Percentiles rank a stretch among this genome's conserved stretches.
Conservation (phyloP, 2,329 filamentous ascomycete species). For the Epichloe elymi region DNA sequence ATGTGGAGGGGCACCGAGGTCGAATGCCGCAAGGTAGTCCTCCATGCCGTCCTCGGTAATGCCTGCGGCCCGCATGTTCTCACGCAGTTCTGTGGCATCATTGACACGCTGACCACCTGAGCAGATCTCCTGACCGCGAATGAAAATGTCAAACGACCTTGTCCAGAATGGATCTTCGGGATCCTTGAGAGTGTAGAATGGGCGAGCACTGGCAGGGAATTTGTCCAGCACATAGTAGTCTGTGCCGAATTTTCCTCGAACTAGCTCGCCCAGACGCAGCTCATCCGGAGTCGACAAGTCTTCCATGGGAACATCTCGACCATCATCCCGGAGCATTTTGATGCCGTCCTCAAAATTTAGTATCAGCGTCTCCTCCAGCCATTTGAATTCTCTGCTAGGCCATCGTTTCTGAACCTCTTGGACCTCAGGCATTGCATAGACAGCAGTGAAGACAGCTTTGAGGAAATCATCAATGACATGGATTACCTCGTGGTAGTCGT, state of each 20-base stretch:
- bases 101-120: slow-evolving; percentile 91
- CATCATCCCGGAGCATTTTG: slow-evolving; percentile 68
- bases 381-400: slow-evolving; percentile 75
- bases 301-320: slow-evolving; percentile 60
- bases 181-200: slow-evolving; percentile 86
- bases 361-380: slow-evolving; percentile 73
- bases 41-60: slow-evolving; percentile 75
- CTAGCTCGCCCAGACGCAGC: slow-evolving; percentile 68
- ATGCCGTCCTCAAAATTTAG: slow-evolving; percentile 71
- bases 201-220: slow-evolving; percentile 71
- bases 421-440: slow-evolving; percentile 48
- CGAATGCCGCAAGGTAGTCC: slow-evolving; percentile 80
- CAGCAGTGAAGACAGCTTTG: slow-evolving; percentile 50
- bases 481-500: slow-evolving; percentile 82
- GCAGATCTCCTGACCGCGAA: slow-evolving; percentile 84
- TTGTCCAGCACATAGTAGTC: slow-evolving; percentile 95
- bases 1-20: slow-evolving; percentile 78
- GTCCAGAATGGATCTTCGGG: slow-evolving; percentile 59
- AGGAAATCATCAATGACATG: slow-evolving; percentile 65
- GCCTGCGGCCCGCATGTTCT: slow-evolving; percentile 63
- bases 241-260: slow-evolving; percentile 75
- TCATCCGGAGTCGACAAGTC: slow-evolving; percentile 79
- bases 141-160: slow-evolving; percentile 91
- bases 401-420: slow-evolving; percentile 72
- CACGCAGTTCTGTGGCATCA: slow-evolving; percentile 57